Percentiles rank a stretch among this genome's conserved stretches.
Conservation (phyloP, 2,329 filamentous ascomycete genomes). For the Samsoniella hepiali region DNA sequence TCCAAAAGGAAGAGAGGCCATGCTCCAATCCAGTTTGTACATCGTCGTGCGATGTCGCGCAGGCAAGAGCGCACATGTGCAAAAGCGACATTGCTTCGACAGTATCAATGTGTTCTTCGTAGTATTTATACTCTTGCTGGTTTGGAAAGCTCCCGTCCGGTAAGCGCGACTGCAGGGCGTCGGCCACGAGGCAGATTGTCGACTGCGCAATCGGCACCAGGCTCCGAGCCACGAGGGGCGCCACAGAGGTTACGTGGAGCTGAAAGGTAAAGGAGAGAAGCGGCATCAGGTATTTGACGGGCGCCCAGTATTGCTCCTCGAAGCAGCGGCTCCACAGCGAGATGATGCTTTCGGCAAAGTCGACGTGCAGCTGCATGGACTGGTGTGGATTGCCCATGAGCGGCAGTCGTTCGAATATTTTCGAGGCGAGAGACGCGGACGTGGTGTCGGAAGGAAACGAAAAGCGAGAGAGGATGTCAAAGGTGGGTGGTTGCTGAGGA, state of each 20-base stretch:
- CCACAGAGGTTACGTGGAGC: slow-evolving; percentile 56
- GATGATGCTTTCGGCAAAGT: slow-evolving; percentile 62
- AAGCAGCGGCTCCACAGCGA: slow-evolving; percentile 67
- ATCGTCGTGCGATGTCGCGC: slow-evolving; percentile 40
- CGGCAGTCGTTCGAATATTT: slow-evolving; percentile 66
- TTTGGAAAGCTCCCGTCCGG: slow-evolving; percentile 47
- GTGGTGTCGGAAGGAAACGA: slow-evolving; percentile 61
- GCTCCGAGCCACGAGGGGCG: slow-evolving; percentile 55
- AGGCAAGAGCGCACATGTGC: slow-evolving; percentile 60
- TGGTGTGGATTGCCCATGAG: slow-evolving; percentile 48
- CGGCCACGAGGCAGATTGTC: slow-evolving; percentile 58
- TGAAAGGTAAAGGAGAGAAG: slow-evolving; percentile 62
- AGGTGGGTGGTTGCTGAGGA: slow-evolving; percentile 55
- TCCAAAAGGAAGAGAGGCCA: slow-evolving; percentile 58
- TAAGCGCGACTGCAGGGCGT: slow-evolving; percentile 50
- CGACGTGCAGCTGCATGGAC: slow-evolving; percentile 56
- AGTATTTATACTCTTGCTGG: slow-evolving; percentile 37
- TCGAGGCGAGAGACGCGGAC: slow-evolving; percentile 60
- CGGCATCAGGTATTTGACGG: slow-evolving; percentile 63
- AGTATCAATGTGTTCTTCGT: slow-evolving; percentile 58
- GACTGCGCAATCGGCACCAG: slow-evolving; percentile 55
- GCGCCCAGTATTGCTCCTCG: slow-evolving; percentile 59
- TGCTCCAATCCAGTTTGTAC: slow-evolving; percentile 30
- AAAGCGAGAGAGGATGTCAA: slow-evolving; percentile 65
- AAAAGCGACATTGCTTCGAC: slow-evolving; percentile 63